These are phyloP conservation scores for Candida xiaguanensis DNA, from an alignment of 805 yeast genomes.

Conservation along the genomic window DNA sequence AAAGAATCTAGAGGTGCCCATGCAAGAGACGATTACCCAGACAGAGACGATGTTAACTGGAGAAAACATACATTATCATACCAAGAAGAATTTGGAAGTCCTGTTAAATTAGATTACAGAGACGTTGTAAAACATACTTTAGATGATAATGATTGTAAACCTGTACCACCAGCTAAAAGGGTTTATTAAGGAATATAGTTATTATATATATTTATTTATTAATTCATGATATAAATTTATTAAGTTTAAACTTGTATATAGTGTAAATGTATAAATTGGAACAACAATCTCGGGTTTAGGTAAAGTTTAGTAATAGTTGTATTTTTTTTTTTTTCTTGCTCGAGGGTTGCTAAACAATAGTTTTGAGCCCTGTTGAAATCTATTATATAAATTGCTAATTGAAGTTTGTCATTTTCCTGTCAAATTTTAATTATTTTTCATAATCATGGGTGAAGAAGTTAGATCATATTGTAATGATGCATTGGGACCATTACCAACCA, in stretches of 20 bases:
- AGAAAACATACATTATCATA: slow-evolving; percentile 96
- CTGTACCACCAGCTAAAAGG: slow-evolving; percentile 97
- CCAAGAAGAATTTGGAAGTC: slow-evolving; percentile 72
- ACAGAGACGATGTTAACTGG: slow-evolving; percentile 96
- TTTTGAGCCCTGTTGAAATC: neutral
- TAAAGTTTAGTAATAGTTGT: no score
- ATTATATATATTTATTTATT: slow-evolving; percentile 5
- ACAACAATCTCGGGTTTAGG: no score
- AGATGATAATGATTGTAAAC: slow-evolving; percentile 89
- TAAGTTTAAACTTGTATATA: no score
- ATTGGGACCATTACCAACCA: slow-evolving; percentile 47
- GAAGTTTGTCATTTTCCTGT: neutral
- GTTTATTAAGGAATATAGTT: slow-evolving; percentile 54
- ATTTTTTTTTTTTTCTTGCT: neutral
- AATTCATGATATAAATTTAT: neutral
- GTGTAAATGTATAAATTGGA: neutral
- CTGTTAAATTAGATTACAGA: slow-evolving; percentile 79
- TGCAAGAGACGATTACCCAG: slow-evolving; percentile 97
- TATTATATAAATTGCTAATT: neutral
- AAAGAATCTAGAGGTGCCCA: slow-evolving; percentile 99
- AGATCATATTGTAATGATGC: slow-evolving; percentile 22
- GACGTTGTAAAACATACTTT: slow-evolving; percentile 76
- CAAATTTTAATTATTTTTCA: neutral
- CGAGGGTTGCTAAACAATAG: neutral
- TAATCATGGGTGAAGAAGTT: slow-evolving; percentile 15